These are phyloP conservation scores for Cryptococcus sp. DNA, from an alignment of 1,284 basidiomycete genomes.

Conservation along the genomic window DNA sequence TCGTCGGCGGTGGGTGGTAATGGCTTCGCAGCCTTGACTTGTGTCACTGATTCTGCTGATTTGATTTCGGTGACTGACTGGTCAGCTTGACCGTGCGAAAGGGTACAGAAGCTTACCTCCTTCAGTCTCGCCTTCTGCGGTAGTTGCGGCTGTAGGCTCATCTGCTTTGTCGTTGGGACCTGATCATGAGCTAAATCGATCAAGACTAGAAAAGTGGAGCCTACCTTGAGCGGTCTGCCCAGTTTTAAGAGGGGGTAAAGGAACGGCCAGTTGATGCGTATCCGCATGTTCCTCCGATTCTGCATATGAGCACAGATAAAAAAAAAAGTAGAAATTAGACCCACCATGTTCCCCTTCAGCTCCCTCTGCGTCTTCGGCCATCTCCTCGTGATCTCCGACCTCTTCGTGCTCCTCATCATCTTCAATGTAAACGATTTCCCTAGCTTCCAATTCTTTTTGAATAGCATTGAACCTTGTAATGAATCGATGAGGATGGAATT, in stretches of 20 bases:
- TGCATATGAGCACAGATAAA: neutral
- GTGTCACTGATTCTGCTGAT: neutral
- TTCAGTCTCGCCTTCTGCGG: neutral
- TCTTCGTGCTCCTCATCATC: slow-evolving; percentile 6
- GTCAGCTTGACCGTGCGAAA: neutral
- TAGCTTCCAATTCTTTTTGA: slow-evolving; percentile 37
- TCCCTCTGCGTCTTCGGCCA: slow-evolving; percentile 5
- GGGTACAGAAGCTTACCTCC: neutral
- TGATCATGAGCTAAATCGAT: neutral
- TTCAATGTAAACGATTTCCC: slow-evolving; percentile 8
- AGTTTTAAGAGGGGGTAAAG: neutral
- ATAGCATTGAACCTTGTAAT: slow-evolving; percentile 41
- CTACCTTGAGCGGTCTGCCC: neutral
- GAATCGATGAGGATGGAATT: slow-evolving; percentile 34
- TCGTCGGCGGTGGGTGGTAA: neutral
- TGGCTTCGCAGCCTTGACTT: neutral
- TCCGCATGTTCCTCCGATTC: neutral
- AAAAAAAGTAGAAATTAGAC: no score
- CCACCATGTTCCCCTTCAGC: slow-evolving; percentile 7
- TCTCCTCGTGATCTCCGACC: slow-evolving; percentile 4
- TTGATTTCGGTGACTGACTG: neutral
- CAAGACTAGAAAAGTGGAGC: neutral
- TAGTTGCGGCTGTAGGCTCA: neutral
- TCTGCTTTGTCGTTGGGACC: neutral
- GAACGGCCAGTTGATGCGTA: neutral